Evolutionary conservation across 2,329 filamentous ascomycete species (phyloP).

Genomic region (Lojkania enalia): DNA sequence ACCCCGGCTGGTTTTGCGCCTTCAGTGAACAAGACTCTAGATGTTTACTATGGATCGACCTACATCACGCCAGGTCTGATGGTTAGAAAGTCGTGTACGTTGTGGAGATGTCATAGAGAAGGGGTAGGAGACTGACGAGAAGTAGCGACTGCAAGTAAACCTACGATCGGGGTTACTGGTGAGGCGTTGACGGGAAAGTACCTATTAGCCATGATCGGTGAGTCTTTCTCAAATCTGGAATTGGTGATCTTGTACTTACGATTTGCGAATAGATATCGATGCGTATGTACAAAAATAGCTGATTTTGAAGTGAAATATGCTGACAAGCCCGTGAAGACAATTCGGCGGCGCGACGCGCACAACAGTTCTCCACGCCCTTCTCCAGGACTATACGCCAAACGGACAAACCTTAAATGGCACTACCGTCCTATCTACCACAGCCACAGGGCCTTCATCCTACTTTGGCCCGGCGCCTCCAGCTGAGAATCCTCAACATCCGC

Average conservation of each 20-base stretch:
- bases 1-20: conserved; percentile 32
- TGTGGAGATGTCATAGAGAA: background rate
- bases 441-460: conserved; percentile 33
- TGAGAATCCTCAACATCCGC: conserved; percentile 30
- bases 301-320: too few relatives aligned
- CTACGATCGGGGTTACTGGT: conserved; percentile 30
- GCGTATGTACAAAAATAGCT: too few relatives aligned
- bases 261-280: too few relatives aligned
- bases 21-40: conserved; percentile 25
- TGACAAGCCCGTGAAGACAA: too few relatives aligned
- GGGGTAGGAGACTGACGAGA: background rate
- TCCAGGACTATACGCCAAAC: conserved; percentile 30
- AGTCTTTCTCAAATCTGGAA: too few relatives aligned
- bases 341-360: conserved; percentile 9
- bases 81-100: conserved; percentile 33
- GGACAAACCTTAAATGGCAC: conserved; percentile 28
- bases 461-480: conserved; percentile 36
- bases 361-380: conserved; percentile 35
- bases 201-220: conserved; percentile 36
- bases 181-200: conserved; percentile 29
- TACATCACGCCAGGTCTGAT: conserved; percentile 32
- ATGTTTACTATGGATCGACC: conserved; percentile 36
- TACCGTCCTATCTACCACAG: conserved; percentile 28
- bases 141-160: conserved; percentile 22
- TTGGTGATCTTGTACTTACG: too few relatives aligned